Evolutionary conservation across 75 land plant genomes (phyloP).

Genomic region (Selaginella tamariscina): DNA sequence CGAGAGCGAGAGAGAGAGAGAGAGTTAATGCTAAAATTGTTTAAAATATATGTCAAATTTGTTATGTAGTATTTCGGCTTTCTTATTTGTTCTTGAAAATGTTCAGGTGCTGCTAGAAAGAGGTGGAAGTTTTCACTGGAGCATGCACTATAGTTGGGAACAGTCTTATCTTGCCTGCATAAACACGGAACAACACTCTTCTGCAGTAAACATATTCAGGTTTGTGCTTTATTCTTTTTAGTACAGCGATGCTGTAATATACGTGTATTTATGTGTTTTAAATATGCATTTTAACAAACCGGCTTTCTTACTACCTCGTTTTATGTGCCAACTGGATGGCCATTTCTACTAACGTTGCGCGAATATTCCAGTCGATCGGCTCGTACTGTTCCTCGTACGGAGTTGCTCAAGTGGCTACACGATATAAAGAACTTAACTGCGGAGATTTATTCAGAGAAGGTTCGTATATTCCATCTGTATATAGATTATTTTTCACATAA

Average conservation of each 20-base stretch:
- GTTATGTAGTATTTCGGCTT: no score
- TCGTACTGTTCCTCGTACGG: conserved; percentile 13
- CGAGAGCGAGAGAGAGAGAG: no score
- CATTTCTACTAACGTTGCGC: conserved; percentile 38
- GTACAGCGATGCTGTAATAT: no score
- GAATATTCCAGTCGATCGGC: conserved; percentile 35
- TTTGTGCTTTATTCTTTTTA: no score
- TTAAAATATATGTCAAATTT: no score
- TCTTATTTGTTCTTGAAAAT: no score
- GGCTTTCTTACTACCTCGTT: conserved; percentile 20
- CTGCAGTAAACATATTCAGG: no score
- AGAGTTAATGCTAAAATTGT: no score
- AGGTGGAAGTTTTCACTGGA: conserved; percentile 52
- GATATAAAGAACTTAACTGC: neutral
- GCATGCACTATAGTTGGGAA: conserved; percentile 71
- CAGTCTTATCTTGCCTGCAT: conserved; percentile 43
- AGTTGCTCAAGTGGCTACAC: neutral
- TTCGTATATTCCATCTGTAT: no score
- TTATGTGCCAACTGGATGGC: conserved; percentile 85
- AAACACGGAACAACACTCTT: neutral
- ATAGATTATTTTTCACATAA: no score
- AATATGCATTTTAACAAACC: neutral
- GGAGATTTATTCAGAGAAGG: no score
- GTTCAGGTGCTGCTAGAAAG: conserved; percentile 58
- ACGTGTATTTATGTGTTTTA: neutral